Evolutionary conservation across 2,329 filamentous ascomycete genomes (phyloP).

Genomic region (Catunica adiposa): DNA sequence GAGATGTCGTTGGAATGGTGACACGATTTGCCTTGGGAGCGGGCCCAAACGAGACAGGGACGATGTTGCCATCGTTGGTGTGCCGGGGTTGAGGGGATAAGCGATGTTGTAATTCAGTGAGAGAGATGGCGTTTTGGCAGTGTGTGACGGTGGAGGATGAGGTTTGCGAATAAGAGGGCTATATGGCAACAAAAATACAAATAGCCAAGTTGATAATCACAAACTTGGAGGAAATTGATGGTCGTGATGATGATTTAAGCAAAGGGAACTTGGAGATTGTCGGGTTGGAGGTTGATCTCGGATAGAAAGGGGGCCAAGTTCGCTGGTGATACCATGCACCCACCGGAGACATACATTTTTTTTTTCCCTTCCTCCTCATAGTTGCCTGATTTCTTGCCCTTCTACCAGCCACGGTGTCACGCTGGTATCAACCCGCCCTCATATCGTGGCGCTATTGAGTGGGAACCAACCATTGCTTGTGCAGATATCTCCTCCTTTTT

Average conservation of each 20-base stretch:
- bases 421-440: background rate
- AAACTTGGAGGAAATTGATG: too few species aligned
- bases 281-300: too few species aligned
- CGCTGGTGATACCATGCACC: too few species aligned
- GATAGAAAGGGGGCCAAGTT: too few species aligned
- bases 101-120: constrained; percentile 10
- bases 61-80: constrained; percentile 14
- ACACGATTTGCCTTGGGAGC: constrained; percentile 8
- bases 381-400: background rate
- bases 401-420: background rate
- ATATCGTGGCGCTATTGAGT: too few species aligned
- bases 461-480: too few species aligned
- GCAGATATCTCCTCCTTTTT: too few species aligned
- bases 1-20: constrained; percentile 8
- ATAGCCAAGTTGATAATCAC: too few species aligned
- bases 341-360: too few species aligned
- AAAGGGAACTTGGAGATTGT: too few species aligned
- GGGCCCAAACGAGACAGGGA: constrained; percentile 13
- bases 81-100: constrained; percentile 10
- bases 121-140: background rate
- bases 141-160: constrained; percentile 8
- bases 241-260: too few species aligned
- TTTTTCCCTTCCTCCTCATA: too few species aligned
- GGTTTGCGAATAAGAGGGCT: background rate
- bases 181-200: background rate